Base-by-base conservation (phyloP, 257 asterid species). In the Parsonsia alboflavescens region DNA sequence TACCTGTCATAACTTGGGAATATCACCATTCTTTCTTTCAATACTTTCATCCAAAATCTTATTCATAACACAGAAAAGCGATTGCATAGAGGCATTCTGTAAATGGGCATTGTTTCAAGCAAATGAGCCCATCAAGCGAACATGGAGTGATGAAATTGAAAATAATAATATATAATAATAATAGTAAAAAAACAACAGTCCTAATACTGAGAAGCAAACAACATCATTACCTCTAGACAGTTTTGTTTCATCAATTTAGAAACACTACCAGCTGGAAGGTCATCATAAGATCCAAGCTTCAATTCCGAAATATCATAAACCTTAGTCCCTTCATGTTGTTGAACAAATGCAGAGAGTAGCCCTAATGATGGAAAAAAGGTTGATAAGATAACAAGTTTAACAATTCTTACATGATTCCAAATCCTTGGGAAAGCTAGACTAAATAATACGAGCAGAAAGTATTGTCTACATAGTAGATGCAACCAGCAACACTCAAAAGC, bases 221-320 rank as follows among this genome's bases (percentile, higher is more conserved):
- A 21, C 2, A 33, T 49, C 21, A 63, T 24, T 82, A 91, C 98
- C 98, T 91, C 96, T 82, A 93, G 80, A 80, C 79, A 84, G 65
- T 90, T 88, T 83, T 84, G 68, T 75, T 90, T 93, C 94, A 87
- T 83, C 79, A 90, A 53, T 77, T 93, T 97, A 70, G 94, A 81
- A 76, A 91, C 82, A 84, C 85, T 93, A 79, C 89, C 77, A 78
- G 84, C 83, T 53, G 84, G 86, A 39, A 85, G 70, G 77, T 89
- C 95, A 72, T 68, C 84, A 80, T 52, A 71, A 45, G 80, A 82
- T 75, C 89, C 90, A 68, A 82, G 81, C 84, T 87, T 91, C 46
- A 80, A 73, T 68, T 81, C 87, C 75, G 82, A 75, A 70, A 66
- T 75, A 80, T 85, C 92, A 68, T 84, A 58, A 12, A 76, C 73